Evolutionary conservation across 2,329 filamentous ascomycete species (phyloP).

Genomic region (Scleromitrula shiraiana): DNA sequence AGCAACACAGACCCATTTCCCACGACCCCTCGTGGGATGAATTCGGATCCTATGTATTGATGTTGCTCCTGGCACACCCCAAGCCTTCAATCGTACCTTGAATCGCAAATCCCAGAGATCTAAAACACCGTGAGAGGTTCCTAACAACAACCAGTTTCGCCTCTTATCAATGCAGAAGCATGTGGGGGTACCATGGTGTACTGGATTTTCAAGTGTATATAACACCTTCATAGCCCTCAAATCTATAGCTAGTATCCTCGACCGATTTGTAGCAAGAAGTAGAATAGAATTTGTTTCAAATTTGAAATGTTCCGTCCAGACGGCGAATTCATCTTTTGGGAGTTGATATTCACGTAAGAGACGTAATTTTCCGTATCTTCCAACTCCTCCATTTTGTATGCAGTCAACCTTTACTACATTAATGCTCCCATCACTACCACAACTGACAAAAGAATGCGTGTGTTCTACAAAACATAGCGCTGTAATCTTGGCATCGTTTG

Average conservation of each 20-base stretch:
- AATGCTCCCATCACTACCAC: constrained; percentile 81
- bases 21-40: constrained; percentile 70
- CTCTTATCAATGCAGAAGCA: constrained; percentile 84
- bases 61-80: constrained; percentile 75
- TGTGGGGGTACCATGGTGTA: constrained; percentile 85
- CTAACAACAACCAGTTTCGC: constrained; percentile 83
- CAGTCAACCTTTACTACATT: constrained; percentile 71
- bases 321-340: constrained; percentile 62
- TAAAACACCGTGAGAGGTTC: constrained; percentile 86
- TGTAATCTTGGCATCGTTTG: constrained; percentile 62
- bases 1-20: constrained; percentile 79
- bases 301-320: constrained; percentile 91
- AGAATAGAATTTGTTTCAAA: constrained; percentile 75
- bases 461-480: constrained; percentile 87
- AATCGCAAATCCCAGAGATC: constrained; percentile 98
- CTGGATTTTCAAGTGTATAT: constrained; percentile 75
- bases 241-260: constrained; percentile 76
- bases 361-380: constrained; percentile 71
- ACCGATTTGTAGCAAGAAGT: constrained; percentile 77
- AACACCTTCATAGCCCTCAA: constrained; percentile 77
- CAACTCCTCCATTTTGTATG: constrained; percentile 45
- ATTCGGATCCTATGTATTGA: constrained; percentile 72
- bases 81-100: constrained; percentile 75
- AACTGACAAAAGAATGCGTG: constrained; percentile 88
- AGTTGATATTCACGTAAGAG: constrained; percentile 76